phyloP scores from a whole-genome alignment of 306 rosid species.

The barrel medic (Medicago truncatula) region MtrunA17r5.0-ANR NC_053048.1:45043001-45043500 shows the following conservation, averaged over 20 bases:
- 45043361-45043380: background rate
- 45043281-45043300: background rate
- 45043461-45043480: background rate
- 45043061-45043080: background rate
- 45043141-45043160: background rate
- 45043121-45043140: background rate
- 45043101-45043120: background rate
- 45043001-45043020: conserved; percentile 9
- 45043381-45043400: background rate
- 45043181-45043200: rapidly evolving
- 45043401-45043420: background rate
- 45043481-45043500: background rate
- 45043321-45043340: no score
- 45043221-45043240: background rate
- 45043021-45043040: background rate
- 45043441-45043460: background rate
- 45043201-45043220: background rate
- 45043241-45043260: background rate
- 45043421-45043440: background rate
- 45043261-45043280: background rate
- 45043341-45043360: background rate
- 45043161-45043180: background rate
- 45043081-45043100: conserved; percentile 1
- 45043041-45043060: background rate
- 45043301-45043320: no score